A percentile compares a stretch with the other conserved stretches of the same genome.
Evolutionary conservation across 192 early-diverging fungal species (phyloP).

Genomic region (Powellomyces hirtus): DNA sequence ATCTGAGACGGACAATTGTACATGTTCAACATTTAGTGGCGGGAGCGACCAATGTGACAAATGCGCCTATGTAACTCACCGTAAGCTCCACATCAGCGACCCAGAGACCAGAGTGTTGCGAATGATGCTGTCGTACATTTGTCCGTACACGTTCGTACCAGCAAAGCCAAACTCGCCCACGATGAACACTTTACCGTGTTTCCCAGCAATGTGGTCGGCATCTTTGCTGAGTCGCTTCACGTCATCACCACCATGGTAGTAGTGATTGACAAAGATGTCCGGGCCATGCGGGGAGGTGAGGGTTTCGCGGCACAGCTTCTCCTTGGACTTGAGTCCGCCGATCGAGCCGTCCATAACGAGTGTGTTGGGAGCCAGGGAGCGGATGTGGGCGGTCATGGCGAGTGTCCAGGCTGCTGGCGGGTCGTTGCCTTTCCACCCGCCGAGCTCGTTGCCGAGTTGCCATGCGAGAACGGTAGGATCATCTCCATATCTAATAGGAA

Average conservation of each 20-base stretch:
- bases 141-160: background rate
- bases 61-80: background rate
- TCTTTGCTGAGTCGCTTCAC: background rate
- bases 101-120: constrained; percentile 11
- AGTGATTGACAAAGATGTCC: constrained; percentile 23
- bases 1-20: background rate
- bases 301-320: constrained; percentile 7
- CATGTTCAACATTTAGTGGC: background rate
- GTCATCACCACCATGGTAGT: constrained; percentile 20
- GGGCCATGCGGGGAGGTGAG: background rate
- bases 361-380: constrained; percentile 8
- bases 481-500: constrained; percentile 30
- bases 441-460: constrained; percentile 53
- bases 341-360: constrained; percentile 25
- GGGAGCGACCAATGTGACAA: too few relatives aligned
- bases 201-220: background rate
- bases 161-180: constrained; percentile 24
- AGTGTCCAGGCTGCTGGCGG: constrained; percentile 16
- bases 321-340: constrained; percentile 8
- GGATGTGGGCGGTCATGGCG: constrained; percentile 17
- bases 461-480: constrained; percentile 49
- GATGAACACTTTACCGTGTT: constrained; percentile 23
- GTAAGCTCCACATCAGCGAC: constrained; percentile 22
- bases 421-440: background rate
- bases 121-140: constrained; percentile 9